Conservation (phyloP, 2,329 filamentous ascomycete species). For the Pyricularia pennisetigena region DNA sequence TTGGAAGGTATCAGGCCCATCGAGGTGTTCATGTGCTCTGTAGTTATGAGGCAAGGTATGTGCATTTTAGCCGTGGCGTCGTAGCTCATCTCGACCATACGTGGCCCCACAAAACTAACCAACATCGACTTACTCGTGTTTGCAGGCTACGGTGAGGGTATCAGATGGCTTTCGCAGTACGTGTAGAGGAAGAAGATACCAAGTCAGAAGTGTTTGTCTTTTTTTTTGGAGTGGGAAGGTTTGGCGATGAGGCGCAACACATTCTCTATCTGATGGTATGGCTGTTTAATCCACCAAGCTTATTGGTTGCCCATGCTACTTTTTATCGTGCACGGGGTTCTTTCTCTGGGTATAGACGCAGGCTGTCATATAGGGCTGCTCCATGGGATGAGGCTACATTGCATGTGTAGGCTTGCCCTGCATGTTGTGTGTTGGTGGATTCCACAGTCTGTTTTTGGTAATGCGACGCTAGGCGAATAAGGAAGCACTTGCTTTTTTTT, state of each 20-base stretch:
- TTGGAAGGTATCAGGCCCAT: constrained; percentile 84
- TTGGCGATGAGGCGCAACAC: background rate
- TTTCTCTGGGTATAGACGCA: constrained; percentile 5
- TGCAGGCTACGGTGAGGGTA: constrained; percentile 74
- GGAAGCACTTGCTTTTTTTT: background rate
- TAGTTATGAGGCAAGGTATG: constrained; percentile 90
- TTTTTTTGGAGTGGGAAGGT: background rate
- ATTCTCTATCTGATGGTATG: background rate
- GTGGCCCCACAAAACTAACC: constrained; percentile 8
- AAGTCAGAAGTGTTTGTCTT: background rate
- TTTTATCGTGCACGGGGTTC: background rate
- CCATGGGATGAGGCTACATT: background rate
- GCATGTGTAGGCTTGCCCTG: background rate
- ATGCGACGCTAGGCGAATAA: background rate
- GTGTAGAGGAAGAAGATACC: constrained; percentile 44
- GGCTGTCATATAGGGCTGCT: background rate
- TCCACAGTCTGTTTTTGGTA: background rate
- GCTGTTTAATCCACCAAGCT: background rate
- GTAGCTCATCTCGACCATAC: background rate
- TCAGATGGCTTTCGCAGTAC: constrained; percentile 88
- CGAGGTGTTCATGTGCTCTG: constrained; percentile 98
- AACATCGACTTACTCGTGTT: background rate
- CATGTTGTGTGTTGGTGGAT: background rate
- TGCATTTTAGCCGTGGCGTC: constrained; percentile 10
- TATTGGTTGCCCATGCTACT: background rate